Conservation (phyloP, 306 rosid species). For the Alnus glutinosa region DNA sequence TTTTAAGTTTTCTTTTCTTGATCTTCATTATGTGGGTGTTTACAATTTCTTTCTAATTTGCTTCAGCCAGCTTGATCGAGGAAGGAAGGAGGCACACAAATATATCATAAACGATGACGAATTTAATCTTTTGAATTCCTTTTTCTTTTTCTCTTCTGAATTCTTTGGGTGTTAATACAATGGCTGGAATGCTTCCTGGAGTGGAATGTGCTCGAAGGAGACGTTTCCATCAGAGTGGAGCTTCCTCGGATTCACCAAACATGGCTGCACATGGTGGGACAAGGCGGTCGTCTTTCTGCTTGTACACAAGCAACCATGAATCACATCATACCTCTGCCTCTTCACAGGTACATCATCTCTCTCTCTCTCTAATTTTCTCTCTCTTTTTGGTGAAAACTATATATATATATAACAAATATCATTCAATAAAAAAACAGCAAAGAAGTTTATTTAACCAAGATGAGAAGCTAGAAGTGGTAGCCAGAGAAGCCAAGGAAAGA, state of each 20-base stretch:
- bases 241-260: slow-evolving; percentile 33
- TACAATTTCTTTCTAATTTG: neutral
- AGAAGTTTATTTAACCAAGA: slow-evolving; percentile 42
- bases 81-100: neutral
- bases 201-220: slow-evolving; percentile 92
- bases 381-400: neutral
- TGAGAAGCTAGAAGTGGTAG: slow-evolving; percentile 60
- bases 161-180: neutral
- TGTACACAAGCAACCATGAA: slow-evolving; percentile 58
- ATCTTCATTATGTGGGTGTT: neutral
- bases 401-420: neutral
- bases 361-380: neutral
- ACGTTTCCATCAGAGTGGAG: slow-evolving; percentile 55
- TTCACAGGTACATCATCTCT: slow-evolving; percentile 29
- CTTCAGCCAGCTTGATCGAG: neutral
- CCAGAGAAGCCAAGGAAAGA: slow-evolving; percentile 74
- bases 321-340: slow-evolving; percentile 41
- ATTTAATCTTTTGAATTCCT: neutral
- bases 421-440: slow-evolving; percentile 28
- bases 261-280: slow-evolving; percentile 35
- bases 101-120: neutral
- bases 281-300: slow-evolving; percentile 56
- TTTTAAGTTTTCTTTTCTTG: neutral
- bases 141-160: neutral
- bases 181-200: slow-evolving; percentile 91